These are phyloP conservation scores for Diaporthe citrichinensis DNA, from an alignment of 2,329 filamentous ascomycete genomes.

Conservation along the genomic window DNA sequence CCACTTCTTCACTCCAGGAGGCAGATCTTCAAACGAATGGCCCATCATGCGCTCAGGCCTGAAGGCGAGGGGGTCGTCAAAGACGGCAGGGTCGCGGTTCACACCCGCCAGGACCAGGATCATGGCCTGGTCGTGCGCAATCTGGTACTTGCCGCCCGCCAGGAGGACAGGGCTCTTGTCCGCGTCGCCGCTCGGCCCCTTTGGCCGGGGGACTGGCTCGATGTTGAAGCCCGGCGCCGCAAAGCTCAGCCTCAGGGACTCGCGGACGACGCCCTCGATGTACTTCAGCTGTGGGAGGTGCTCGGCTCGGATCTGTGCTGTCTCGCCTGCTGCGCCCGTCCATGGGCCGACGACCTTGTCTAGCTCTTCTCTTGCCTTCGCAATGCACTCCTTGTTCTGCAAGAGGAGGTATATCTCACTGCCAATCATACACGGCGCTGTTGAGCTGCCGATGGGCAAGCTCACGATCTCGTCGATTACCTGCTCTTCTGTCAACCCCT, in stretches of 20 bases:
- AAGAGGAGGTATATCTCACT: conserved; percentile 65
- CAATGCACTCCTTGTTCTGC: conserved; percentile 64
- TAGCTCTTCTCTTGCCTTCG: conserved; percentile 66
- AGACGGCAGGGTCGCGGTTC: conserved; percentile 64
- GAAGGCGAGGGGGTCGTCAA: conserved; percentile 62
- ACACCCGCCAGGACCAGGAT: conserved; percentile 65
- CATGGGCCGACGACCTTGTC: conserved; percentile 61
- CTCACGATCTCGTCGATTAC: conserved; percentile 78
- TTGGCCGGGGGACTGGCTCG: conserved; percentile 59
- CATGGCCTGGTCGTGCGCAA: conserved; percentile 63
- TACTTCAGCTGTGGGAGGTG: conserved; percentile 68
- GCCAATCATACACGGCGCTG: conserved; percentile 61
- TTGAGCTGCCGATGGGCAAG: conserved; percentile 73
- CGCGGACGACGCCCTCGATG: conserved; percentile 66
- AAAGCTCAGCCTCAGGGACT: conserved; percentile 67
- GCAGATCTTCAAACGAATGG: conserved; percentile 58
- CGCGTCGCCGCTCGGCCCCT: conserved; percentile 37
- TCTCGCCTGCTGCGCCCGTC: conserved; percentile 46
- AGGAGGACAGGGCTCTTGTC: conserved; percentile 62
- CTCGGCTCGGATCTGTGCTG: conserved; percentile 57
- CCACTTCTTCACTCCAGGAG: conserved; percentile 62
- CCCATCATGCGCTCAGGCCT: conserved; percentile 65
- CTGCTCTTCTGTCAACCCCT: conserved; percentile 69
- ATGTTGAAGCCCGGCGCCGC: conserved; percentile 70
- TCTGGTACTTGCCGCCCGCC: conserved; percentile 62